Percentiles rank a stretch among this genome's conserved stretches.
Conservation (phyloP, 495 filamentous ascomycete species). For the Penicillium coffeae region DNA sequence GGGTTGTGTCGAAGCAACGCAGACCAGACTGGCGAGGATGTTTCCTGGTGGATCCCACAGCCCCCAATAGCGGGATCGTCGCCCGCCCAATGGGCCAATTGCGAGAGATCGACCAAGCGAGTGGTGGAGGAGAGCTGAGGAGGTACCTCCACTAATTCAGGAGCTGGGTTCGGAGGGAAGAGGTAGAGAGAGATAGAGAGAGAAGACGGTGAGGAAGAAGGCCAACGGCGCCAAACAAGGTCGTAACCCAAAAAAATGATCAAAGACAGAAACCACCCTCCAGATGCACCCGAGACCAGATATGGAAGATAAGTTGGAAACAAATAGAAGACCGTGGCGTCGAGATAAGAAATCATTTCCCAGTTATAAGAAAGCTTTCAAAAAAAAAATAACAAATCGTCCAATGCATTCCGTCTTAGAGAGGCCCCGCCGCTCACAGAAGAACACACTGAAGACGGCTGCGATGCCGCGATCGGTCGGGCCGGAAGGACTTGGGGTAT, state of each 20-base stretch:
- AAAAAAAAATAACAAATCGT: too few species aligned
- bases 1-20: neutral
- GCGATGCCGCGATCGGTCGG: constrained; percentile 41
- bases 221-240: constrained; percentile 24
- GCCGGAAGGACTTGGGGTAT: constrained; percentile 40
- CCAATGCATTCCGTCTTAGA: too few species aligned
- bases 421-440: constrained; percentile 31
- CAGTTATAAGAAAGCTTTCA: too few species aligned
- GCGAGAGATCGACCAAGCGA: neutral
- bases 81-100: neutral
- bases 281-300: constrained; percentile 30
- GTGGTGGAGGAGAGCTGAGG: neutral
- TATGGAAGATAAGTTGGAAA: constrained; percentile 16
- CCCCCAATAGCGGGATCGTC: neutral
- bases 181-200: constrained; percentile 3
- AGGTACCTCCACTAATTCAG: neutral
- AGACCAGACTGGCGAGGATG: neutral
- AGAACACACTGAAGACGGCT: constrained; percentile 38
- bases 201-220: constrained; percentile 8
- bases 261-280: constrained; percentile 24
- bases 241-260: constrained; percentile 27
- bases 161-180: neutral
- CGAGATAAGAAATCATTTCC: constrained; percentile 2
- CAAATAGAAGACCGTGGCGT: constrained; percentile 13
- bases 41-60: constrained; percentile 1